Evolutionary conservation across 2,329 filamentous ascomycete species (phyloP), one percentile per base, ranked within the genome.

Genomic region (Alternaria alternata): DNA sequence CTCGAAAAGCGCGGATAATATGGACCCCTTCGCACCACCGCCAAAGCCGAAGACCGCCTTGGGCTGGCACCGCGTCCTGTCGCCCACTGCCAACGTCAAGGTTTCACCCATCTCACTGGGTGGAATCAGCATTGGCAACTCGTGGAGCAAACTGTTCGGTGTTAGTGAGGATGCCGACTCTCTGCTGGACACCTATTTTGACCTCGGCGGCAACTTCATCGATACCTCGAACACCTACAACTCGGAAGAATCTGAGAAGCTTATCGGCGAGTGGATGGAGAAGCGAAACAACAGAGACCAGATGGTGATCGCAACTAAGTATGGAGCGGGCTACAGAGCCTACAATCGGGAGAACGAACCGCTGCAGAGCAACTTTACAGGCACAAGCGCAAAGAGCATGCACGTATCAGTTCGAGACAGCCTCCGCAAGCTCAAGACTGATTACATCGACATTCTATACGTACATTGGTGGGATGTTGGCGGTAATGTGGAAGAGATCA

Each of bases 141-240:
- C 89, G 82, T 87, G 73, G 86, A 91, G 72, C 80, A 85, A 56
- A 83, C 84, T 18, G 16, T 90, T 69, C 4, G 63, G 65, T 46
- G 90, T 89, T 76, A 83, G 87, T 73, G 81, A 86, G 51, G 83
- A 84, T 1, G 82, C 86, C 1, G 88, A 90, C 67, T 79, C 82
- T 24, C 86, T 92, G n/a, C 83, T 92, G 8, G 89, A 92, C 69
- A 86, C 84, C 70, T 92, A 86, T 76, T 87, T 85, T 60, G 83
- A 85, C 4, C 83, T 87, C 0, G 88, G 88, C 4, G 90, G 90
- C 26, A 92, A 92, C 78, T 92, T 92, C 75, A 88, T 38, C n/a
- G 36, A 38, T 16, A 38, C 16, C 16, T 38, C 36, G 14, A 38
- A 18, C 4, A 38, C 16, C 7, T 38, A 38, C 16, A 18, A 18